Conservation (phyloP, 2,329 filamentous ascomycete species). For the Fusarium phyllophilum region DNA sequence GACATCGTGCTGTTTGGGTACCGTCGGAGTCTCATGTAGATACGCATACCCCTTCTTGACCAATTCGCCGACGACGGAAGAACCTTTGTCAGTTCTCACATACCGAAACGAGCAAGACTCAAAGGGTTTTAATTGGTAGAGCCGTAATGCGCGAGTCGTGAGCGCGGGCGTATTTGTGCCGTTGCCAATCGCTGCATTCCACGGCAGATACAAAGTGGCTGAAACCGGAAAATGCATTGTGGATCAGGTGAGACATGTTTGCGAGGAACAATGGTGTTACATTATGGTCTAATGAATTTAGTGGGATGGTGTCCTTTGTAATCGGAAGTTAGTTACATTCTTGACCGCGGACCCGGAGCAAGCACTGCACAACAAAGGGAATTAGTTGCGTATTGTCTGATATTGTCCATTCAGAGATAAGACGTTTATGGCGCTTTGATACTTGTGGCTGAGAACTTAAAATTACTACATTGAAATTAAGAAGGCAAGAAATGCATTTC, state of each 20-base stretch:
- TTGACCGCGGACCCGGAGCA: background rate
- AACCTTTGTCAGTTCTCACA: background rate
- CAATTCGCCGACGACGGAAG: background rate
- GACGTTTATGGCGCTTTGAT: rapidly evolving
- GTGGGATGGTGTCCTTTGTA: background rate
- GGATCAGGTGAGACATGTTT: background rate
- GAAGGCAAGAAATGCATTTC: rapidly evolving
- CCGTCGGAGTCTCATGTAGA: background rate
- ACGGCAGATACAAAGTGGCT: background rate
- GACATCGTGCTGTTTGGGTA: no score
- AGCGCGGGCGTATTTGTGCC: background rate
- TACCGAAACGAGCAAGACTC: background rate
- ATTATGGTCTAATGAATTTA: background rate
- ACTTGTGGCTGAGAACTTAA: background rate
- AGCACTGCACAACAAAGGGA: background rate
- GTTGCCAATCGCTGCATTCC: background rate
- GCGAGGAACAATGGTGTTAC: background rate
- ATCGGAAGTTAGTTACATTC: no score
- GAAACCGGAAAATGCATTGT: background rate
- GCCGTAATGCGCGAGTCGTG: background rate
- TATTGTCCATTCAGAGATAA: rapidly evolving
- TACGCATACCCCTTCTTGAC: background rate
- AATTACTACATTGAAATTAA: background rate
- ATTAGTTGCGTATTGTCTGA: rapidly evolving
- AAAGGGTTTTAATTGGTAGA: background rate